Conservation (phyloP, 2,329 filamentous ascomycete genomes). For the Fusarium subtropicale region DNA sequence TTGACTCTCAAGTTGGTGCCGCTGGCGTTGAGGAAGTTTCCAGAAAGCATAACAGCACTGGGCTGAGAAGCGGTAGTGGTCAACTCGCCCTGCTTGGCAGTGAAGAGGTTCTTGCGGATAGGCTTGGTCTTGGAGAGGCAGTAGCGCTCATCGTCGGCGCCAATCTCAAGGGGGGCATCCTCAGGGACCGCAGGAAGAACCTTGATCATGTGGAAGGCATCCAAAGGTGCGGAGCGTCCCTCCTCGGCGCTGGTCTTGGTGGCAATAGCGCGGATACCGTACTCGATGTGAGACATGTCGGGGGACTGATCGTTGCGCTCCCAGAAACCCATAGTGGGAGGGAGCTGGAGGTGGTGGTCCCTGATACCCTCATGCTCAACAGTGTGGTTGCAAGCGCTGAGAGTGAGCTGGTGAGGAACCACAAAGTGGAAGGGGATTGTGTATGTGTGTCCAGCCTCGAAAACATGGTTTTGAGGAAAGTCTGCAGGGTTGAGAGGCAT, state of each 20-base stretch:
- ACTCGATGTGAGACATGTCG: conserved; percentile 66
- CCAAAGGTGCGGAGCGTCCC: conserved; percentile 52
- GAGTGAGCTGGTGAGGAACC: conserved; percentile 67
- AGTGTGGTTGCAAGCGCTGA: conserved; percentile 66
- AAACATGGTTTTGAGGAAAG: conserved; percentile 61
- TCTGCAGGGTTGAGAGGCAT: conserved; percentile 63
- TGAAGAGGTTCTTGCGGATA: conserved; percentile 64
- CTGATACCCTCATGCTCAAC: conserved; percentile 59
- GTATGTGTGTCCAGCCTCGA: conserved; percentile 62
- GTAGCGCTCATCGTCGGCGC: conserved; percentile 62
- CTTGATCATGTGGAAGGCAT: conserved; percentile 59
- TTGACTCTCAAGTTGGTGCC: conserved; percentile 58
- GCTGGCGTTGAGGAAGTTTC: conserved; percentile 60
- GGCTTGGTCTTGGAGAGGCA: conserved; percentile 63
- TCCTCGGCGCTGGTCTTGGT: conserved; percentile 44
- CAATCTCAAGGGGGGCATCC: conserved; percentile 64
- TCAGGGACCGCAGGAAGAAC: conserved; percentile 64
- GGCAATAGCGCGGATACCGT: conserved; percentile 62
- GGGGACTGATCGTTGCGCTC: conserved; percentile 66
- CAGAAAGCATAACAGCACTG: conserved; percentile 61
- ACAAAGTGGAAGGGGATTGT: conserved; percentile 69
- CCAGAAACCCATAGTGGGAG: conserved; percentile 65
- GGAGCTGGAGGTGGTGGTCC: conserved; percentile 65
- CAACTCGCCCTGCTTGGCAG: conserved; percentile 62
- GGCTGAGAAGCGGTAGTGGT: conserved; percentile 61